phyloP scores from a whole-genome alignment of 495 filamentous ascomycete species.

The Aspergillus heteromorphus region DNA sequence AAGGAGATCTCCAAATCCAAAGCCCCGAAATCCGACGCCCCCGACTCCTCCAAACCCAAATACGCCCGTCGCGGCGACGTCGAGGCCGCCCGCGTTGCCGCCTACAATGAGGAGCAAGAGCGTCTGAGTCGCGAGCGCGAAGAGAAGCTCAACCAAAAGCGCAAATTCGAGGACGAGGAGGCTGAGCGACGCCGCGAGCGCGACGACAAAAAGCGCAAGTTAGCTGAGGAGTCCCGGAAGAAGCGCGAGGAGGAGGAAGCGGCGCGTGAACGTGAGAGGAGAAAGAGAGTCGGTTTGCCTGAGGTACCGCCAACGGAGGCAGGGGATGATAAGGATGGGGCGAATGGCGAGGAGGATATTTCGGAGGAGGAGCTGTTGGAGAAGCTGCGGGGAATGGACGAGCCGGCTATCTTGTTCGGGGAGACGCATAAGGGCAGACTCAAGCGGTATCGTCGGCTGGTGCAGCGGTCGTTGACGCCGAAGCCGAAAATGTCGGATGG shows the following conservation, averaged over 20 bases:
- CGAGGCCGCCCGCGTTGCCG: conserved; percentile 74
- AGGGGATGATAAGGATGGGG: conserved; percentile 28
- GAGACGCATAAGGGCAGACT: conserved; percentile 69
- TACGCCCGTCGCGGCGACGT: conserved; percentile 82
- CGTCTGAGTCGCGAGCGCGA: conserved; percentile 62
- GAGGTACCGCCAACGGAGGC: conserved; percentile 51
- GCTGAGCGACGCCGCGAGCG: conserved; percentile 58
- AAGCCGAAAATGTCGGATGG: conserved; percentile 52
- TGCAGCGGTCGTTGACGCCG: conserved; percentile 37
- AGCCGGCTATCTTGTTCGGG: conserved; percentile 75
- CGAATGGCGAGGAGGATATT: conserved; percentile 58
- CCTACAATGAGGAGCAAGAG: conserved; percentile 76
- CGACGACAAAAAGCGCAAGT: conserved; percentile 70
- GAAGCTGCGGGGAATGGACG: conserved; percentile 63
- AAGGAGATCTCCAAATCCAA: conserved; percentile 81
- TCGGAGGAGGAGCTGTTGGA: conserved; percentile 61
- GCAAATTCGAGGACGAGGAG: conserved; percentile 87
- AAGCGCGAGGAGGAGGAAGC: conserved; percentile 67
- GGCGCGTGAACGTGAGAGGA: conserved; percentile 47
- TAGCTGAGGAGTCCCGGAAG: conserved; percentile 73
- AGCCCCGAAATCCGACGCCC: conserved; percentile 25
- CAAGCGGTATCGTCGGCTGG: conserved; percentile 60
- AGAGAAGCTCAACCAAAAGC: conserved; percentile 64
- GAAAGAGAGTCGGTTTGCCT: conserved; percentile 61
- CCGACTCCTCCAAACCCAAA: conserved; percentile 43